Evolutionary conservation across 2,329 filamentous ascomycete species (phyloP), one percentile per base, ranked within the genome.

Genomic region (Aspergillaceae sp.): DNA sequence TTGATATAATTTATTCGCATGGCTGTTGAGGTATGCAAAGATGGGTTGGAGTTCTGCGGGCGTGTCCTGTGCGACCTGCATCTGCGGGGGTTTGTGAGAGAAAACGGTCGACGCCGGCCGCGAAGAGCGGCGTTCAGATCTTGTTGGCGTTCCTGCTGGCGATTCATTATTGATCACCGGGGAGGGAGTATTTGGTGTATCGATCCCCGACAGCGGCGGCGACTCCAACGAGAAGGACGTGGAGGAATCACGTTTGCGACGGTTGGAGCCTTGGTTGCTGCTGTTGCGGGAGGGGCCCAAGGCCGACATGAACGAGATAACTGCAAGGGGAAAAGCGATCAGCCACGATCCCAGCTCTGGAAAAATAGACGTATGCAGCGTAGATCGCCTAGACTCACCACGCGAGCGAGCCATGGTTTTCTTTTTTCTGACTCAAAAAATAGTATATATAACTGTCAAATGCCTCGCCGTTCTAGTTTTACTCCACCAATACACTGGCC

Each of bases 1-100:
- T 57, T 96, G 90, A 65, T 97, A 98, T 46, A 97, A 74, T 71
- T 97, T 97, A 68, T 96, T 96, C 48, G 82, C 84, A 66, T 98
- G 92, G 68, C 85, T 92, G 70, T 95, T 97, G 54, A 98, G 78
- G 62, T 88, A 92, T 50, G 81, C 87, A 68, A 97, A 97, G 59
- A 97, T 90, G 53, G 90, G 91, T 70, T 89, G 86, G 51, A 98
- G 76, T 74, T 98, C 92, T 34, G 92, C 89, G 51, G 92, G 82
- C 29, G 87, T 94, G 63, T 96, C 88, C 56, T 84, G 78, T 61
- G 80, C 81, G 53, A 92, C 77, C 60, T 94, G 87, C 83, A 94
- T 89, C 65, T 89, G 71, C 61, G 85, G 86, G 61, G 89, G 87
- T 57, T 89, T 84, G 68, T 90, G 90, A 50, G 86, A 82, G 66